Percentiles rank a stretch among this genome's conserved stretches.
These are phyloP conservation scores for Endocladia muricata DNA, from an alignment of 31 red algal genomes.

Conservation along the genomic window DNA sequence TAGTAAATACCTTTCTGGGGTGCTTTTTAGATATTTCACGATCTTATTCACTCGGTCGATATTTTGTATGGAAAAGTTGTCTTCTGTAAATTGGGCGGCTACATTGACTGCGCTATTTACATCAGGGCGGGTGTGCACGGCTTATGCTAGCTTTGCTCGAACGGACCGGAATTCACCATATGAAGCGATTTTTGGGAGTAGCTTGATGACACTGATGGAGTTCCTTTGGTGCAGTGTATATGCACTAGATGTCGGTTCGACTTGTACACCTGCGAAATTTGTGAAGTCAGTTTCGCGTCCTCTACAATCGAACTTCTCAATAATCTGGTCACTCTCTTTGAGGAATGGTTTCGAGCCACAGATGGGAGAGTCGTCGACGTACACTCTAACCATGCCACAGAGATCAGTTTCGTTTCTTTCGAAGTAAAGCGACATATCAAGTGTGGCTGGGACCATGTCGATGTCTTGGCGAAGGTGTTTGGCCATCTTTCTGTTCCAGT, in stretches of 20 bases:
- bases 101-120: background rate
- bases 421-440: background rate
- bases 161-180: background rate
- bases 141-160: background rate
- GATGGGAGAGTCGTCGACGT: background rate
- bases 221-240: background rate
- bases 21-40: background rate
- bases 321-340: background rate
- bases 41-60: background rate
- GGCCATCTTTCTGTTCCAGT: slow-evolving; percentile 11
- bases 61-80: background rate
- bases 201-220: background rate
- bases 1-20: background rate
- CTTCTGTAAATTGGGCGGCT: background rate
- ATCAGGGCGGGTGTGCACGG: background rate
- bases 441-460: background rate
- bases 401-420: background rate
- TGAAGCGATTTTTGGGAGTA: background rate
- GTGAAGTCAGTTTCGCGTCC: background rate
- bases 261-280: background rate
- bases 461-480: slow-evolving; percentile 4
- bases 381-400: background rate
- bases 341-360: background rate
- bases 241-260: background rate
- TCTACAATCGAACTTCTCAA: slow-evolving; percentile 10